Base-by-base conservation (phyloP, 345 rosid genomes). In the Microcos paniculata region DNA sequence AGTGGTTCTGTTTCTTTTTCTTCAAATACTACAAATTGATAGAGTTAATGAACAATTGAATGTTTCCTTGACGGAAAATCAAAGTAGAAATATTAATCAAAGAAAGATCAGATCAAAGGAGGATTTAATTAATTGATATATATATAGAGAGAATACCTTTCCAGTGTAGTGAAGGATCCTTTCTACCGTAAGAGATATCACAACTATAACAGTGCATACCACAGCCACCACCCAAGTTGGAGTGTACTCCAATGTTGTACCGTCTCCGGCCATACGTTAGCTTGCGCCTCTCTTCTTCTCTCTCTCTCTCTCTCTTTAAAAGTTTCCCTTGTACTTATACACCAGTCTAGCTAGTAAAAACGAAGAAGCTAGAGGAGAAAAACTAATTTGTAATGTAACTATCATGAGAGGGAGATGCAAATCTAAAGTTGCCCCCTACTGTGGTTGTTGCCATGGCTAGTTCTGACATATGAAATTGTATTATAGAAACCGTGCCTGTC, bases 181-280 rank as follows among this genome's bases (percentile, higher is more conserved):
- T 52, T 91, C 98, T 49, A 87, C 85, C 49, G 81, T 73, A 15
- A 93, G 88, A 72, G 98, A 93, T 11, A 93, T 71, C 40, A 83
- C 35, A 49, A 93, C 95, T 18, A 93, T 91, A 66, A 93, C 87
- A 24, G 80, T 69, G 89, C 97, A 91, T 66, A 93, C 97, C 1
- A 78, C 82, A 24, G 98, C 93, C 9, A 93, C 90, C n/a, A n/a
- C n/a, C n/a, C n/a, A n/a, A n/a, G n/a, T n/a, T n/a, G n/a, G n/a
- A n/a, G n/a, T n/a, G n/a, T 78, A 81, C 85, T 91, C 94, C 56
- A 93, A 85, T 4, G 81, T 79, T n/a, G 84, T 80, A 30, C 90
- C 93, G 70, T 76, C 92, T 74, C 73, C 94, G 0, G 85, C 86
- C 94, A 88, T 82, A 8, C n/a, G 9, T 8, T 3, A 3, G 14